These are phyloP conservation scores for Citrullus amarus DNA, from an alignment of 306 rosid species.

Conservation along the genomic window DNA sequence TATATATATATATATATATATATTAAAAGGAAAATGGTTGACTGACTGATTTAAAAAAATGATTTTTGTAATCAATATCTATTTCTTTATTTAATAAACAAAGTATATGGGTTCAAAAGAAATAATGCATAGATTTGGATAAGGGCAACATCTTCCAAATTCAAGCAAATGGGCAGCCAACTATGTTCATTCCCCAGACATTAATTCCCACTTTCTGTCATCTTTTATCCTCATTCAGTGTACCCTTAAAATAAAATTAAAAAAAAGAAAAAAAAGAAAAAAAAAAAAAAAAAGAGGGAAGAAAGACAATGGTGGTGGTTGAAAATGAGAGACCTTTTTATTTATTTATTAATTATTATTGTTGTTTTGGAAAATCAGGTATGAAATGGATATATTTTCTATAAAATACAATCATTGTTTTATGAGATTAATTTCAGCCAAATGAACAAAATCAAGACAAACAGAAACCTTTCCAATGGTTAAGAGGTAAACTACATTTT, in stretches of 20 bases:
- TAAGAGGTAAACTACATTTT: not conserved
- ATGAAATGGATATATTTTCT: not conserved
- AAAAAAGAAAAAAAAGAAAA: not conserved
- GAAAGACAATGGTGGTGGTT: not conserved
- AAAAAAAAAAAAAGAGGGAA: not conserved
- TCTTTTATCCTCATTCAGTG: slow-evolving; percentile 2
- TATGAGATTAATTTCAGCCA: not conserved
- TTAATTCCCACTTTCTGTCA: not conserved
- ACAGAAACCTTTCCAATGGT: not conserved
- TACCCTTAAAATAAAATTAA: not conserved
- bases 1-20: too few species aligned
- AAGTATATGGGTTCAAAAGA: not conserved
- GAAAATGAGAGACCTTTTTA: not conserved
- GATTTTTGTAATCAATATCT: not conserved
- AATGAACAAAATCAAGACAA: not conserved
- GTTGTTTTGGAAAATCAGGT: not conserved
- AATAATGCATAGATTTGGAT: not conserved
- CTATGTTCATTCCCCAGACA: not conserved
- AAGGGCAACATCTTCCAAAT: not conserved
- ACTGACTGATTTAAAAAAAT: too few species aligned
- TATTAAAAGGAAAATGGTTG: too few species aligned
- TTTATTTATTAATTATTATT: not conserved
- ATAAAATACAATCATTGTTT: not conserved
- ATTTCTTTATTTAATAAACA: not conserved
- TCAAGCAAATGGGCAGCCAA: not conserved